Conservation (phyloP, 768 basidiomycete genomes). For the Scleroderma citrinum region DNA sequence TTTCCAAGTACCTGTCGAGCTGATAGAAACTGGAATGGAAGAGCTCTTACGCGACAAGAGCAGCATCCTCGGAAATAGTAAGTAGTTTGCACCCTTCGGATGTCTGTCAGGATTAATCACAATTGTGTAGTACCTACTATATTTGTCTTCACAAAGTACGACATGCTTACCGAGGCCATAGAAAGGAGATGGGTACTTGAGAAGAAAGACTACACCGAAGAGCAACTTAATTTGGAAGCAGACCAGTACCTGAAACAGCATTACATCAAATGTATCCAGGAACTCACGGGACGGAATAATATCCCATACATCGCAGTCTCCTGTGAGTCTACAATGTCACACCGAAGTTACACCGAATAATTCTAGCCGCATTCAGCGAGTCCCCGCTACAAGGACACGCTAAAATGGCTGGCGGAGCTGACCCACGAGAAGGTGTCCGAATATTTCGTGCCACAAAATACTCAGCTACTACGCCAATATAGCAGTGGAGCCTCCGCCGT, state of each 20-base stretch:
- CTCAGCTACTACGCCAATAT: too few species aligned
- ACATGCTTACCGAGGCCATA: not conserved
- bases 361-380: not conserved
- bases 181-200: not conserved
- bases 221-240: not conserved
- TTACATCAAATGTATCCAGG: not conserved
- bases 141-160: not conserved
- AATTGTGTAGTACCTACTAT: not conserved
- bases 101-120: too few species aligned
- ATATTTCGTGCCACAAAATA: not conserved
- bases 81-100: too few species aligned
- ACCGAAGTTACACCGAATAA: not conserved
- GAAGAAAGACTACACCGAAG: not conserved
- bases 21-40: not conserved
- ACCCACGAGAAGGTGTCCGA: not conserved
- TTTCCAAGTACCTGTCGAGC: not conserved
- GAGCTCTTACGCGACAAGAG: too few species aligned
- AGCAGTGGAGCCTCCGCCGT: not conserved
- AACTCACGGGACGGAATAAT: not conserved
- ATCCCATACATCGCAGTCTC: not conserved
- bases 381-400: not conserved
- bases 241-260: not conserved
- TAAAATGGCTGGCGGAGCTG: not conserved
- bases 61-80: too few species aligned
- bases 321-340: not conserved